A percentile compares a stretch with the other conserved stretches of the same genome.
phyloP scores from a whole-genome alignment of 495 filamentous ascomycete genomes.

The Aspergillus incahuasiensis region DNA sequence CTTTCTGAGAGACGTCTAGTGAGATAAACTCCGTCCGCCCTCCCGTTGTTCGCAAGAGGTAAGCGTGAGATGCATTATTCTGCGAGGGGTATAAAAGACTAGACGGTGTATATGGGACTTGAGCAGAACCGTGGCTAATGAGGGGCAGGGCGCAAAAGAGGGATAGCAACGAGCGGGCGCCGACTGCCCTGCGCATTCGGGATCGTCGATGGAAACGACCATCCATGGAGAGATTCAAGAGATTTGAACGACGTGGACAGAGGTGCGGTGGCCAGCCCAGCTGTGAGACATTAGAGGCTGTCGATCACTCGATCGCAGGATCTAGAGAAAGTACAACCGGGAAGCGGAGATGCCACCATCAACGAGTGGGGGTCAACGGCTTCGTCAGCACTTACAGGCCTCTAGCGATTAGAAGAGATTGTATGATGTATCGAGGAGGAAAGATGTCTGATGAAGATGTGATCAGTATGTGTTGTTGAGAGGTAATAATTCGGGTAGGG shows the following conservation, averaged over 20 bases:
- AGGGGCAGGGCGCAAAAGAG: constrained; percentile 21
- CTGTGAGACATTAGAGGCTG: constrained; percentile 17
- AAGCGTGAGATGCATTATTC: constrained; percentile 46
- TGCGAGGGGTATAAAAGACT: constrained; percentile 54
- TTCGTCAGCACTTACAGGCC: not conserved
- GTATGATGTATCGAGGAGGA: not conserved
- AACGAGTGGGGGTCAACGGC: not conserved
- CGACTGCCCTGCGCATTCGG: constrained; percentile 17
- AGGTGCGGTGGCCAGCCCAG: constrained; percentile 7
- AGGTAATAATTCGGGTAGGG: not conserved
- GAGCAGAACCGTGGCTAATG: constrained; percentile 22
- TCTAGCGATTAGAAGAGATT: not conserved
- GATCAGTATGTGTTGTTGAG: not conserved
- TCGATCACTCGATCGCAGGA: constrained; percentile 16
- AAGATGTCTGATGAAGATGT: not conserved
- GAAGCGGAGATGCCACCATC: constrained; percentile 9
- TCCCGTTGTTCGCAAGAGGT: constrained; percentile 54
- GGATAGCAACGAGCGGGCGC: constrained; percentile 15
- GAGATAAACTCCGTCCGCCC: constrained; percentile 50
- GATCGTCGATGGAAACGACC: constrained; percentile 11
- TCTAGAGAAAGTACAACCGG: constrained; percentile 13
- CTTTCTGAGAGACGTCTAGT: constrained; percentile 55
- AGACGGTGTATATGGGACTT: constrained; percentile 72
- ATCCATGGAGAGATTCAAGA: constrained; percentile 17
- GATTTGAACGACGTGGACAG: constrained; percentile 5